Evolutionary conservation across 2,329 filamentous ascomycete genomes (phyloP), one percentile per base, ranked within the genome.

Genomic region (Fusarium luffae): DNA sequence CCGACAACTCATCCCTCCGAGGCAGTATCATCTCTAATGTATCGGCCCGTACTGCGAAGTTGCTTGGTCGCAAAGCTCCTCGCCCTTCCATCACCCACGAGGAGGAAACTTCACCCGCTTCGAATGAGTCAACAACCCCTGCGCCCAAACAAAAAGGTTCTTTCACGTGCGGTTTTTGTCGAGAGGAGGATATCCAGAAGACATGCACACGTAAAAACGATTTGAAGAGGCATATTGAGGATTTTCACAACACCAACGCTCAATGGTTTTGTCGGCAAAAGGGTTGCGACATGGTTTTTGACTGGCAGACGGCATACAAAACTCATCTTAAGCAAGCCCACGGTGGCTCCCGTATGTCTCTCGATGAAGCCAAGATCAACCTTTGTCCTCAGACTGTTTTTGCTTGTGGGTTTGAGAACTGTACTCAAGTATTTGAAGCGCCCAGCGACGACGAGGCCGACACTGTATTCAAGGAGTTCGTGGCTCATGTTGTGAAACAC

Each of bases 261-360:
- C 80, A 84, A 61, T 85, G 82, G 82, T 78, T 79, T 50, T 85
- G 83, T 63, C 78, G 81, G 7, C 79, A 83, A 52, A 79, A 78
- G 2, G 81, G 79, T 23, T 85, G 83, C 68, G 74, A 75, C 41
- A 80, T 81, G 78, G 79, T 82, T 9, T 85, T 84, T 67, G 83
- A 85, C 73, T 84, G 82, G 80, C 80, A 83, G 68, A 82, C 79
- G 21, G 83, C 82, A 18, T 84, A 84, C 76, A 82, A 83, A 68
- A 79, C 79, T 7, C 83, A 85, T 65, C 74, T 84, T 46, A 85
- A 84, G 68, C 78, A 79, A 27, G 79, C 76, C 8, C 83, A 85
- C 56, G 79, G 81, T 47, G 81, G 81, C 25, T 80, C 79, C 4
- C 77, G 80, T 18, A 80, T 82, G 77, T 77, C 77, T 16, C 76